Conservation (phyloP, 495 filamentous ascomycete genomes). For the Lasiosphaeria ovina region DNA sequence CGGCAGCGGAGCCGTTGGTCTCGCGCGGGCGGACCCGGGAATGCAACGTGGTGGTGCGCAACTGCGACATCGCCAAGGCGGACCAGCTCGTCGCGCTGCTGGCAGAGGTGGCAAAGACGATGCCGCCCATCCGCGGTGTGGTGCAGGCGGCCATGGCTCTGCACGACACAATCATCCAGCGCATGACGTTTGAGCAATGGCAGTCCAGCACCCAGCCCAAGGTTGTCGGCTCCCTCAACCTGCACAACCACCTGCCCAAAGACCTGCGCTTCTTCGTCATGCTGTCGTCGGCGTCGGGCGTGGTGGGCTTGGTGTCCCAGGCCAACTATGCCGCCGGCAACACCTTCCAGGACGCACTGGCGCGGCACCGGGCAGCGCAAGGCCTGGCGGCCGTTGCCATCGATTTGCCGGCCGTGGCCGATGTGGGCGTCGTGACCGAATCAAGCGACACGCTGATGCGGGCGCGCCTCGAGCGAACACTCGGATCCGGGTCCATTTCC, state of each 20-base stretch:
- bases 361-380: slow-evolving; percentile 32
- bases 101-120: slow-evolving; percentile 4
- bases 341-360: slow-evolving; percentile 53
- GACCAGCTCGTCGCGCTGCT: neutral
- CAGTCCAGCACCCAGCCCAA: slow-evolving; percentile 49
- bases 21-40: too few relatives aligned
- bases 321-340: slow-evolving; percentile 60
- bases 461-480: neutral
- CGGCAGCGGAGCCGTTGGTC: neutral
- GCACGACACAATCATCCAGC: slow-evolving; percentile 30
- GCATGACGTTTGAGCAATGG: slow-evolving; percentile 38
- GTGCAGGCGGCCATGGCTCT: slow-evolving; percentile 41
- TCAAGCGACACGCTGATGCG: neutral
- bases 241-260: slow-evolving; percentile 14
- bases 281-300: slow-evolving; percentile 54
- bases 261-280: slow-evolving; percentile 61
- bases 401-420: slow-evolving; percentile 45
- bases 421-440: slow-evolving; percentile 35
- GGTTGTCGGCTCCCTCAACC: slow-evolving; percentile 39
- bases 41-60: slow-evolving; percentile 1
- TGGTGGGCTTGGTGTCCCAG: slow-evolving; percentile 50
- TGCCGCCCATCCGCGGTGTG: slow-evolving; percentile 53
- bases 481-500: too few relatives aligned
- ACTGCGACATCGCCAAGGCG: slow-evolving; percentile 40
- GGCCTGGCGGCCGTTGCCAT: slow-evolving; percentile 43